Percentiles rank a stretch among this genome's conserved stretches.
These are phyloP conservation scores for Rhizophagus prolifer DNA, from an alignment of 192 early-diverging fungal species.

Conservation along the genomic window DNA sequence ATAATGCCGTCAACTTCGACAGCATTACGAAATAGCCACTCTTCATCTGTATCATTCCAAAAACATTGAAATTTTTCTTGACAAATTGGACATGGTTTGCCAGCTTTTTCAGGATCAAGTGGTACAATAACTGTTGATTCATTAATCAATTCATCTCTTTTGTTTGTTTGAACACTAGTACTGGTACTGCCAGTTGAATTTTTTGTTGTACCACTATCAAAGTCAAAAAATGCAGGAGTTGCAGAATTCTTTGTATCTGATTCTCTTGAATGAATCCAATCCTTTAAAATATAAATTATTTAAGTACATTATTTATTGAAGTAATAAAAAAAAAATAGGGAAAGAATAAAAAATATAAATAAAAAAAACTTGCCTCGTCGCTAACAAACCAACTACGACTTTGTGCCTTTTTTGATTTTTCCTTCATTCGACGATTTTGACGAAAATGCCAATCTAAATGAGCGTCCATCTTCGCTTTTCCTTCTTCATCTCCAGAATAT, in stretches of 20 bases:
- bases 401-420: conserved; percentile 78
- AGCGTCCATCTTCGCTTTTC: conserved; percentile 70
- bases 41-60: conserved; percentile 76
- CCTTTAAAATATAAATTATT: conserved; percentile 30
- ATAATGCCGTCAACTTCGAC: conserved; percentile 58
- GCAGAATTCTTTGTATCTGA: conserved; percentile 35
- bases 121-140: conserved; percentile 32
- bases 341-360: neutral
- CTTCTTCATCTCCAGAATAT: conserved; percentile 63
- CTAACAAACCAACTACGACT: conserved; percentile 86
- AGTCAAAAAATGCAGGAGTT: conserved; percentile 40
- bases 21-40: conserved; percentile 74
- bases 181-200: conserved; percentile 24
- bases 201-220: neutral
- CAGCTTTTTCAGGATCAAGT: conserved; percentile 35
- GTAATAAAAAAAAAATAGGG: neutral
- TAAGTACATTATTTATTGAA: neutral
- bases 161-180: conserved; percentile 31
- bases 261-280: conserved; percentile 47
- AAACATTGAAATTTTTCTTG: conserved; percentile 70
- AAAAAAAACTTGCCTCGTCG: conserved; percentile 52
- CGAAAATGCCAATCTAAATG: conserved; percentile 98
- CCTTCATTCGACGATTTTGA: conserved; percentile 84
- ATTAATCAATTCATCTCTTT: conserved; percentile 33
- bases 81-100: conserved; percentile 71